A percentile compares a stretch with the other conserved stretches of the same genome.
Evolutionary conservation across 495 filamentous ascomycete species (phyloP).

Genomic region (Hypoxylon fragiforme): DNA sequence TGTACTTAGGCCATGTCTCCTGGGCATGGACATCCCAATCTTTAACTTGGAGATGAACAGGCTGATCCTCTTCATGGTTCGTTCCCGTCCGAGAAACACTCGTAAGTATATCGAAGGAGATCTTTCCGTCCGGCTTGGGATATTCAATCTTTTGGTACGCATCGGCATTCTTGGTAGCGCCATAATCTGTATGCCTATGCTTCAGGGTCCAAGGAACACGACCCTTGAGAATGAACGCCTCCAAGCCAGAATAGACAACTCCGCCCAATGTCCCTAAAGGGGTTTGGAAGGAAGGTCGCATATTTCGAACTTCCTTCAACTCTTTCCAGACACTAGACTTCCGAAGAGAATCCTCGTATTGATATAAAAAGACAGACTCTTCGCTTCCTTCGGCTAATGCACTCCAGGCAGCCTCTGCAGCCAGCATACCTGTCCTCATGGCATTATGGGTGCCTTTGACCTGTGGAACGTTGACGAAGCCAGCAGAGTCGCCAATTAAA

Average conservation of each 20-base stretch:
- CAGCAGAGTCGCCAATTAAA: conserved; percentile 92
- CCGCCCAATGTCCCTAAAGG: conserved; percentile 86
- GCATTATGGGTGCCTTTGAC: conserved; percentile 98
- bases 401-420: conserved; percentile 82
- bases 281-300: conserved; percentile 89
- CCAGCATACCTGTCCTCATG: conserved; percentile 97
- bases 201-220: conserved; percentile 89
- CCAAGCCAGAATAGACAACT: conserved; percentile 88
- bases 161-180: conserved; percentile 78
- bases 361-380: conserved; percentile 85
- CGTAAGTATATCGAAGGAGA: conserved; percentile 94
- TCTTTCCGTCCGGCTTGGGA: conserved; percentile 90
- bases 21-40: conserved; percentile 91
- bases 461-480: conserved; percentile 97
- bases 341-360: conserved; percentile 91
- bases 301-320: conserved; percentile 93
- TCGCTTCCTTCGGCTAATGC: conserved; percentile 64
- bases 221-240: conserved; percentile 86
- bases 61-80: conserved; percentile 99
- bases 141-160: conserved; percentile 89
- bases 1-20: conserved; percentile 80
- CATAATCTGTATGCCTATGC: conserved; percentile 73
- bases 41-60: conserved; percentile 89
- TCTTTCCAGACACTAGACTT: conserved; percentile 90
- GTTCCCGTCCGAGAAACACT: conserved; percentile 92